phyloP scores from a whole-genome alignment of 306 rosid species.

The Cyclanthera cordifolia region DNA sequence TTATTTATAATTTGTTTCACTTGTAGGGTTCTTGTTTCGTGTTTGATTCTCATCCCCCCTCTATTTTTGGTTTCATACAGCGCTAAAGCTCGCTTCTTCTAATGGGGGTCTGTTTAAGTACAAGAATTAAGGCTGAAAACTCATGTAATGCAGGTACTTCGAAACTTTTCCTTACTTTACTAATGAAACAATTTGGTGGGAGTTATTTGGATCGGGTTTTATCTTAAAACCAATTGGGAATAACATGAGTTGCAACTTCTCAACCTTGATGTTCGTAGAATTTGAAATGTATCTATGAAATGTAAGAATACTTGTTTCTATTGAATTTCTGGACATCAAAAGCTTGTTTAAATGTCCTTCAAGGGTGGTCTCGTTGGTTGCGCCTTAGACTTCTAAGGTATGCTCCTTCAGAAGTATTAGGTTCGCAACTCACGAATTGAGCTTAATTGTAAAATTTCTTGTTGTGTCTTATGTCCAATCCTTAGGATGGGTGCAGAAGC shows the following conservation, averaged over 20 bases:
- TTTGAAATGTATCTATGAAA: background rate
- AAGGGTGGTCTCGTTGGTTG: no score
- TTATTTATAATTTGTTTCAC: background rate
- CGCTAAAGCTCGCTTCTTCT: background rate
- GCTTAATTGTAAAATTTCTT: no score
- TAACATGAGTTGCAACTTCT: no score
- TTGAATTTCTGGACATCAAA: background rate
- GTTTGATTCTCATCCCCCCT: background rate
- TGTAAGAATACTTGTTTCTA: background rate
- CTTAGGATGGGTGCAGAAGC: no score
- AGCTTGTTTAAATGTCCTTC: no score
- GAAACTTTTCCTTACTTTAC: background rate
- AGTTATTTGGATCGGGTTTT: no score
- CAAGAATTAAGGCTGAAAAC: slow-evolving; percentile 28
- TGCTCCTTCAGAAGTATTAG: no score
- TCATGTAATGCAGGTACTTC: slow-evolving; percentile 22
- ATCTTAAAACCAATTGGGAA: no score
- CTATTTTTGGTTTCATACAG: background rate
- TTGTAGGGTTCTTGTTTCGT: background rate
- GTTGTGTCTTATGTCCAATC: no score
- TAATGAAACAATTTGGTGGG: no score
- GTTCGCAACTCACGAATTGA: no score
- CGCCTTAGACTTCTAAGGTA: no score
- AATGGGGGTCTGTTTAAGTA: slow-evolving; percentile 50
- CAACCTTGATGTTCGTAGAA: background rate